Evolutionary conservation across 768 basidiomycete genomes (phyloP).

Genomic region (Leccinum truebloodii): DNA sequence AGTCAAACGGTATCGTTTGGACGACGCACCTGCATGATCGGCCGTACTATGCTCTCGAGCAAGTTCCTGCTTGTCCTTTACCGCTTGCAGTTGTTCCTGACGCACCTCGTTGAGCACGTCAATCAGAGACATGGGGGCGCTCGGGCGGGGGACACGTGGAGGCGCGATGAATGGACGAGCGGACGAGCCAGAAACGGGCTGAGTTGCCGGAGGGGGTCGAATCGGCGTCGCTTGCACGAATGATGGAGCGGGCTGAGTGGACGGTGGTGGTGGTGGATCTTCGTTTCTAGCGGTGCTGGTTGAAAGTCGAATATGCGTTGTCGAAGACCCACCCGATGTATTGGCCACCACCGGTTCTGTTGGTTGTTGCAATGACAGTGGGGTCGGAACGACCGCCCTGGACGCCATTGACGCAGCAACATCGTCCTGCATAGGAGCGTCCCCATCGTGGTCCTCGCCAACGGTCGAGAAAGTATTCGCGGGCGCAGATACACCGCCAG

Average conservation of each 20-base stretch:
- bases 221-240: background rate
- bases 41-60: background rate
- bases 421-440: slow-evolving; percentile 12
- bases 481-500: background rate
- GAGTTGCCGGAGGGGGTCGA: slow-evolving; percentile 3
- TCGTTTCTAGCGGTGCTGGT: background rate
- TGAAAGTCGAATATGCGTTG: background rate
- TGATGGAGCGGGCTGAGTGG: background rate
- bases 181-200: slow-evolving; percentile 1
- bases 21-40: slow-evolving; percentile 1
- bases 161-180: slow-evolving; percentile 22
- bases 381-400: background rate
- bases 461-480: background rate
- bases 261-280: background rate
- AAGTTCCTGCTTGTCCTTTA: background rate
- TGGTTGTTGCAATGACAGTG: background rate
- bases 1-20: background rate
- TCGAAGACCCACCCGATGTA: background rate
- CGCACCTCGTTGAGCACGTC: slow-evolving; percentile 25
- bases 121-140: slow-evolving; percentile 17
- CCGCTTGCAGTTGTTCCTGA: background rate
- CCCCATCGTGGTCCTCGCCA: background rate
- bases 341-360: background rate
- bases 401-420: background rate
- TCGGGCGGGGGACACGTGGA: slow-evolving; percentile 21